A percentile compares a stretch with the other conserved stretches of the same genome.
Conservation (phyloP, 345 rosid genomes). For the Kernera saxatilis region DNA sequence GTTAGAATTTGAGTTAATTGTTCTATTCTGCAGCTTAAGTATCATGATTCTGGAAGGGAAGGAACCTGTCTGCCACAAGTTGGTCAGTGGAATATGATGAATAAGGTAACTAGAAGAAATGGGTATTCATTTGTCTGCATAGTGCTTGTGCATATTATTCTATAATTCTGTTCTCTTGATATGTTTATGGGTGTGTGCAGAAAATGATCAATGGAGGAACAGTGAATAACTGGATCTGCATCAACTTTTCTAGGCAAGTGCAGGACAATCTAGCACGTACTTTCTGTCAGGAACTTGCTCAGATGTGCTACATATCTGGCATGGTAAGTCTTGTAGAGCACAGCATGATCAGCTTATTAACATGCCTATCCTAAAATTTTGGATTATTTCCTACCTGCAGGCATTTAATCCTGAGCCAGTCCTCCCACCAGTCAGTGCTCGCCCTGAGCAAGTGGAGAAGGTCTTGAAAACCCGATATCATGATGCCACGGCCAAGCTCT, state of each 20-base stretch:
- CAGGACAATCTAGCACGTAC: slow-evolving; percentile 67
- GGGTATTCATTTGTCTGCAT: not conserved
- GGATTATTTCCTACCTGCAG: slow-evolving; percentile 31
- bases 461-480: slow-evolving; percentile 72
- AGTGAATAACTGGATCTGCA: slow-evolving; percentile 83
- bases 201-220: slow-evolving; percentile 99
- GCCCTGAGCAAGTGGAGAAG: slow-evolving; percentile 93
- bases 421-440: slow-evolving; percentile 57
- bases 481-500: slow-evolving; percentile 70
- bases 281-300: slow-evolving; percentile 90
- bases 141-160: not conserved
- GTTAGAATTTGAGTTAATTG: not conserved
- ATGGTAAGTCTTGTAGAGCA: slow-evolving; percentile 49
- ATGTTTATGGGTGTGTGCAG: slow-evolving; percentile 34
- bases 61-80: slow-evolving; percentile 86
- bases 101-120: slow-evolving; percentile 53
- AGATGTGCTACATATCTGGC: slow-evolving; percentile 87
- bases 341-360: not conserved
- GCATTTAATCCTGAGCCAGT: slow-evolving; percentile 73
- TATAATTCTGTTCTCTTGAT: not conserved
- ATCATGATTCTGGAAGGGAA: slow-evolving; percentile 90
- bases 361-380: not conserved
- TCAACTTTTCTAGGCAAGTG: slow-evolving; percentile 79
- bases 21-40: slow-evolving; percentile 61
- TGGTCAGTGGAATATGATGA: slow-evolving; percentile 99